Evolutionary conservation across 805 yeast species (phyloP).

Genomic region (Tetrapisispora pingtungensis): DNA sequence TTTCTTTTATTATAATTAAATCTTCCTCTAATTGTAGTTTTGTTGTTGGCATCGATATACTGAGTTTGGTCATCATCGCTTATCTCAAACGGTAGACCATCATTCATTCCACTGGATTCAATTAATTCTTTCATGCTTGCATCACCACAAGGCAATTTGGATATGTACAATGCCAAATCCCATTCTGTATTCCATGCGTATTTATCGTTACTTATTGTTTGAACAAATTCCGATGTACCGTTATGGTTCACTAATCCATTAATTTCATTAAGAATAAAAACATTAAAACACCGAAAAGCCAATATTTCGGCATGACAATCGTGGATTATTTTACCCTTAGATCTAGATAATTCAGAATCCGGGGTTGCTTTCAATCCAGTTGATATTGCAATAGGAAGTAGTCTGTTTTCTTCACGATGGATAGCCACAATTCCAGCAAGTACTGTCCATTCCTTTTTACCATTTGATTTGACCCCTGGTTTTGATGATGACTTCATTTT

Average conservation of each 20-base stretch:
- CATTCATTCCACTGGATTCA: constrained; percentile 5
- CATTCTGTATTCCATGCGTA: constrained; percentile 31
- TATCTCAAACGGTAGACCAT: constrained; percentile 9
- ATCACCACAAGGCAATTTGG: constrained; percentile 89
- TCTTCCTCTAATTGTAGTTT: constrained; percentile 48
- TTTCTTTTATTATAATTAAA: constrained; percentile 48
- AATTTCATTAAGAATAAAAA: constrained; percentile 44
- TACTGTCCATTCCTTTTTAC: constrained; percentile 72
- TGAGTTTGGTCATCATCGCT: constrained; percentile 18
- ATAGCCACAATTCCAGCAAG: constrained; percentile 59
- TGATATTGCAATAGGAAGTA: constrained; percentile 41
- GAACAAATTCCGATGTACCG: constrained; percentile 5
- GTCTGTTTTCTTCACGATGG: constrained; percentile 10
- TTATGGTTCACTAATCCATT: constrained; percentile 6
- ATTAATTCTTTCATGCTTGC: constrained; percentile 48
- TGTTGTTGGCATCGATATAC: constrained; percentile 20
- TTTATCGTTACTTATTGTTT: neutral
- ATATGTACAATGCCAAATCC: constrained; percentile 48
- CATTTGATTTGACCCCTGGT: constrained; percentile 54
- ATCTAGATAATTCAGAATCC: constrained; percentile 32
- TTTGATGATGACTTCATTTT: constrained; percentile 37
- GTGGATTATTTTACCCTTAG: constrained; percentile 58
- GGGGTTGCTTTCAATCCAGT: constrained; percentile 84
- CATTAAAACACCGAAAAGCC: constrained; percentile 60
- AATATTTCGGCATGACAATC: constrained; percentile 89